Evolutionary conservation across 2,329 filamentous ascomycete genomes (phyloP).

Genomic region (Cytospora schulzeri): DNA sequence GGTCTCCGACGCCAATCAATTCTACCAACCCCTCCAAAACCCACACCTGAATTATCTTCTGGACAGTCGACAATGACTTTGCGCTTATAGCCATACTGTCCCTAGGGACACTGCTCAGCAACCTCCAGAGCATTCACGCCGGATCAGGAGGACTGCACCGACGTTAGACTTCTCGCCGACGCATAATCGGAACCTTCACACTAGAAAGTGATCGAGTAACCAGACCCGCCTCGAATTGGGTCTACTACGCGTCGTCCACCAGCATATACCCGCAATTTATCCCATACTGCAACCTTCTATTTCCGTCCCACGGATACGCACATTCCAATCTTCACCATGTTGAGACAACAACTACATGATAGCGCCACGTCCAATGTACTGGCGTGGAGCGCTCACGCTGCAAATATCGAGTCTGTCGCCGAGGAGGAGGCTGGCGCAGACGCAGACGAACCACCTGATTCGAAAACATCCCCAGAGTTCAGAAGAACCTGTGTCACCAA

Average conservation of each 20-base stretch:
- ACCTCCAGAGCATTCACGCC: slow-evolving; percentile 29
- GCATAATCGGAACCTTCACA: slow-evolving; percentile 6
- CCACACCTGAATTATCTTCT: slow-evolving; percentile 13
- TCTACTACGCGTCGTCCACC: slow-evolving; percentile 10
- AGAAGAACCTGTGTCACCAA: slow-evolving; percentile 49
- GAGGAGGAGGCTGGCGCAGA: slow-evolving; percentile 72
- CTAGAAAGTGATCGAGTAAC: slow-evolving; percentile 13
- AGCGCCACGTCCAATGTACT: slow-evolving; percentile 46
- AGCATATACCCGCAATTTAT: slow-evolving; percentile 22
- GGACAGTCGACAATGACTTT: slow-evolving; percentile 33
- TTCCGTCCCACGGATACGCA: slow-evolving; percentile 10
- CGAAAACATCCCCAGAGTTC: slow-evolving; percentile 43
- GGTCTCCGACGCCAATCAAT: slow-evolving; percentile 19
- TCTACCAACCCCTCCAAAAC: slow-evolving; percentile 13
- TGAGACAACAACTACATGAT: slow-evolving; percentile 40
- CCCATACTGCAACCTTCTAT: slow-evolving; percentile 15
- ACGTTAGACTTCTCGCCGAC: slow-evolving; percentile 12
- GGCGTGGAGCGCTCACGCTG: slow-evolving; percentile 48
- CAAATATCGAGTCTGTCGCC: slow-evolving; percentile 45
- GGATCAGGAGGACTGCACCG: slow-evolving; percentile 24
- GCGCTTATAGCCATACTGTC: slow-evolving; percentile 43
- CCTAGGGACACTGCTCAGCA: slow-evolving; percentile 45
- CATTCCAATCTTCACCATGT: slow-evolving; percentile 29
- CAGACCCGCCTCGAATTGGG: slow-evolving; percentile 19
- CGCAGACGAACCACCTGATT: slow-evolving; percentile 85